These are phyloP conservation scores for Spergularia bocconei DNA, from an alignment of 148 eudicot species.

Conservation along the genomic window DNA sequence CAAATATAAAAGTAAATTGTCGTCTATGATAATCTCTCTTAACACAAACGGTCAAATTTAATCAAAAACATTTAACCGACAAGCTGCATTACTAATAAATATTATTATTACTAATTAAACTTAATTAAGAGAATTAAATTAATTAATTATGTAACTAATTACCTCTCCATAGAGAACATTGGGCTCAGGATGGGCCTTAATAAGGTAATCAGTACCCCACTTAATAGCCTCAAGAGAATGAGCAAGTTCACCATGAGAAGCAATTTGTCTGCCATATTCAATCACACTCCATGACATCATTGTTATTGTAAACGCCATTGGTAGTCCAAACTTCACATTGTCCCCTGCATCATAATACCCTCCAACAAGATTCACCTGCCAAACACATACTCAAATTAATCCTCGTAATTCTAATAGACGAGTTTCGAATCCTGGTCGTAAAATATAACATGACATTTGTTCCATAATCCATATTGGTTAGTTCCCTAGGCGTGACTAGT, in stretches of 20 bases:
- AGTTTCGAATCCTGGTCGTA: too few relatives aligned
- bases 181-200: slow-evolving; percentile 92
- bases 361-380: slow-evolving; percentile 95
- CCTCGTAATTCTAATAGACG: too few relatives aligned
- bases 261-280: slow-evolving; percentile 84
- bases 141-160: neutral
- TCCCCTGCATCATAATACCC: slow-evolving; percentile 99
- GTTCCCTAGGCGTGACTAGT: too few relatives aligned
- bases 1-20: neutral
- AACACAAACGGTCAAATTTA: neutral
- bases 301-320: slow-evolving; percentile 93
- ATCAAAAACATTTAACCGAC: neutral
- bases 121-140: too few relatives aligned
- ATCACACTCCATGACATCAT: slow-evolving; percentile 99
- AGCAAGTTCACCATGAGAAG: slow-evolving; percentile 66
- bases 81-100: neutral
- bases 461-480: too few relatives aligned
- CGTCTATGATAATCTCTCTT: neutral
- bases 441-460: neutral
- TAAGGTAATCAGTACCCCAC: slow-evolving; percentile 97
- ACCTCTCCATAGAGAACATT: slow-evolving; percentile 98
- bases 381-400: neutral
- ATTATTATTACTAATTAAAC: too few relatives aligned
- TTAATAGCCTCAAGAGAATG: slow-evolving; percentile 85
- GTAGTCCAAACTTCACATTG: slow-evolving; percentile 94